Conservation (phyloP, 768 basidiomycete species). For the Hebeloma cylindrosporum region DNA sequence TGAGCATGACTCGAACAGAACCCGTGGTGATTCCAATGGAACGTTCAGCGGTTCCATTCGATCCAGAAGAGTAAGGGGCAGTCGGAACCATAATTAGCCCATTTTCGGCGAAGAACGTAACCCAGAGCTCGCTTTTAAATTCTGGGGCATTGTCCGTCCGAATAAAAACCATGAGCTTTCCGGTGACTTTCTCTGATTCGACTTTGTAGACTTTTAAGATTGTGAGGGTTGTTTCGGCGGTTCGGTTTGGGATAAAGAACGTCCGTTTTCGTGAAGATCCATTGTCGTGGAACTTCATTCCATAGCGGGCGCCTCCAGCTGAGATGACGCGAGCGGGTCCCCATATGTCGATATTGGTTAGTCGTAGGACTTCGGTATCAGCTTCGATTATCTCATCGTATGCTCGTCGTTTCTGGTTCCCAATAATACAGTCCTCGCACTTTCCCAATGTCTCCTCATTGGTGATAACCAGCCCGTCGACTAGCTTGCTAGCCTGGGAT, state of each 20-base stretch:
- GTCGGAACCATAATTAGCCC: constrained; percentile 1
- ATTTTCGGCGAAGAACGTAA: neutral
- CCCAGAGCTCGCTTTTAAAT: constrained; percentile 7
- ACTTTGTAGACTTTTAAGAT: neutral
- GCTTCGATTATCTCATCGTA: constrained; percentile 4
- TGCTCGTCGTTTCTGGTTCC: constrained; percentile 9
- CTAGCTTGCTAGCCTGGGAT: neutral
- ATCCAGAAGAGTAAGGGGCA: constrained; percentile 4
- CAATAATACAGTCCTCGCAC: constrained; percentile 17
- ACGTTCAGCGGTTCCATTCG: constrained; percentile 9
- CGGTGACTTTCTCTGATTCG: constrained; percentile 2
- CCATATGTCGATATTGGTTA: constrained; percentile 11
- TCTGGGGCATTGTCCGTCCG: constrained; percentile 10
- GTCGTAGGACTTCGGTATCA: neutral
- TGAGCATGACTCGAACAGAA: neutral
- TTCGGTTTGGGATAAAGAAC: constrained; percentile 6
- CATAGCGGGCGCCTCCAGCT: neutral
- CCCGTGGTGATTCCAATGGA: neutral
- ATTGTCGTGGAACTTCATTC: constrained; percentile 7
- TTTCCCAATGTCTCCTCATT: neutral
- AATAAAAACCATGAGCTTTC: constrained; percentile 6
- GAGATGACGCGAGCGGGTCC: constrained; percentile 4
- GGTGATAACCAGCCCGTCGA: constrained; percentile 1
- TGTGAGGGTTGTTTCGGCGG: neutral
- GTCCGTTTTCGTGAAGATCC: neutral